A percentile compares a stretch with the other conserved stretches of the same genome.
phyloP scores from a whole-genome alignment of 2,329 filamentous ascomycete species.

The Tothia fuscella region DNA sequence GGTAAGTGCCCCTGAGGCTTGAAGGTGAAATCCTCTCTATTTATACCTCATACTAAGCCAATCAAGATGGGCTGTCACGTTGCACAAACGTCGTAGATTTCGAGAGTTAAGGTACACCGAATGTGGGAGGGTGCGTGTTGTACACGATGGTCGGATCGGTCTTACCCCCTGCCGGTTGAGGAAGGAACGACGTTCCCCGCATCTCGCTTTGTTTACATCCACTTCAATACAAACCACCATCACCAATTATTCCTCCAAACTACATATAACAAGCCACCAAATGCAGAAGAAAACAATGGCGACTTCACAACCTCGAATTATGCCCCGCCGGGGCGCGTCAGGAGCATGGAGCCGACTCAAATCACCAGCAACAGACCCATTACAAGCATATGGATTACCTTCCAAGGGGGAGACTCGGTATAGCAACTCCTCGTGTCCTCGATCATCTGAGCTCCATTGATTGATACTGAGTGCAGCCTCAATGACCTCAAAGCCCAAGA shows the following conservation, averaged over 20 bases:
- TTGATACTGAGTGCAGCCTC: constrained; percentile 21
- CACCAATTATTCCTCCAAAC: background rate
- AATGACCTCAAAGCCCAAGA: constrained; percentile 66
- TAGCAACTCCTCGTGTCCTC: constrained; percentile 12
- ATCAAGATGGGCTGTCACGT: no score
- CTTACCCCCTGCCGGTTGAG: background rate
- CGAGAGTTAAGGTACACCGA: background rate
- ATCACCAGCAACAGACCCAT: constrained; percentile 47
- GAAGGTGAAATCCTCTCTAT: no score
- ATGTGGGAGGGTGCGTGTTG: background rate
- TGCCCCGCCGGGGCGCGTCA: constrained; percentile 28
- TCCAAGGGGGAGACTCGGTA: constrained; percentile 87
- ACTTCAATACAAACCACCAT: no score
- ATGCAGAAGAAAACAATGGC: constrained; percentile 17
- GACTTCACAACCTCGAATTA: constrained; percentile 14
- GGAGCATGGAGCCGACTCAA: constrained; percentile 48
- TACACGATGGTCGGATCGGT: background rate
- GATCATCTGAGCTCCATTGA: constrained; percentile 11
- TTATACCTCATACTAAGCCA: no score
- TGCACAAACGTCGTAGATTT: no score
- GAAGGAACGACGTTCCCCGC: background rate
- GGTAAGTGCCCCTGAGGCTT: no score
- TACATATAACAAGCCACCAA: background rate
- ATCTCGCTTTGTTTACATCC: no score
- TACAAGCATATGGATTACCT: constrained; percentile 72